Evolutionary conservation across 768 basidiomycete genomes (phyloP), one percentile per base, ranked within the genome.

Genomic region (Paxillus involutus): DNA sequence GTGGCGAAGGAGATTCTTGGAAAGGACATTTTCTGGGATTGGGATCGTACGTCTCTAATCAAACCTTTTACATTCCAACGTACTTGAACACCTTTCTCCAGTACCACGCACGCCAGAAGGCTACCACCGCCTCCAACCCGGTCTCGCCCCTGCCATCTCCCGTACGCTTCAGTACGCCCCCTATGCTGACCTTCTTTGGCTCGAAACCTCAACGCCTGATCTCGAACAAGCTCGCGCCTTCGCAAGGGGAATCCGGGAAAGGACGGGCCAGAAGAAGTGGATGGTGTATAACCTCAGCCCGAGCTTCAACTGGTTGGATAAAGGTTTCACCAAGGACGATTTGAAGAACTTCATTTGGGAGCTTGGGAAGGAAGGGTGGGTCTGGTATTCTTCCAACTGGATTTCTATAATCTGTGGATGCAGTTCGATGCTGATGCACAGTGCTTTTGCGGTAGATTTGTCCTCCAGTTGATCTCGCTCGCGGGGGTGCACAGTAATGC

Each of bases 261-360:
- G 78, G 64, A 81, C 82, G 63, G 91, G 93, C 39, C 48, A 59
- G 49, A 53, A 53, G 57, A 91, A 86, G 63, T 86, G 83, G 85
- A 83, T 97, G 60, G 93, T 96, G 19, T 97, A 95, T 67, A 97
- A 96, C 67, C 74, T 97, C 53, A 94, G 91, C 63, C 94, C 94
- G 5, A 92, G 91, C 64, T 96, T 96, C 77, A 94, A 95, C 68
- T 96, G 93, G 94, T 75, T 83, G n/a, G 80, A 77, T 24, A 84
- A 88, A 61, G 92, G 92, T 13, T 95, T 89, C 70, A 80, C 80
- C 42, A 83, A 91, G 59, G 74, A 77, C 5, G 88, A 86, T 57
- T 68, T 96, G 61, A 93, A 89, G 78, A 83, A 80, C 69, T 95
- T 95, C 64, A 75, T 94, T 42, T 94, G 91, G 90, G 90, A 95